Base-by-base conservation (phyloP, 2,329 filamentous ascomycete genomes). In the Colletotrichum abscissum region DNA sequence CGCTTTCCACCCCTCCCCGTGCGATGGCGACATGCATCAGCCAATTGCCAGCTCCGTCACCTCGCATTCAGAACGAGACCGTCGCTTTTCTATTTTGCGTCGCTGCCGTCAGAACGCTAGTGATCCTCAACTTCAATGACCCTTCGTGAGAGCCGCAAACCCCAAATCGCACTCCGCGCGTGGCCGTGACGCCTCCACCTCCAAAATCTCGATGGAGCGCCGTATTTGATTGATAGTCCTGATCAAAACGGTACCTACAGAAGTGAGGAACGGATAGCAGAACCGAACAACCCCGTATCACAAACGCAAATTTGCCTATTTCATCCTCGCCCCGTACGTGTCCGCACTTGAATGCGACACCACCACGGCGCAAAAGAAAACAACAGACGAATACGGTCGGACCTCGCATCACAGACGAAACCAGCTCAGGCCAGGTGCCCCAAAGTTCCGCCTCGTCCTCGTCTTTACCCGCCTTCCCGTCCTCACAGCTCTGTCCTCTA, bases 301-400 rank as follows among this genome's bases (percentile, higher is more conserved):
- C 33, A 65, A 52, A 65, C 22, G 30, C 5, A 28, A 55, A 16
- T 49, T 49, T 9, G 2, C 42, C 30, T 16, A 38, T 38, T 8
- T 12, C 62, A 64, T 49, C n/a, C 6, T 8, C 33, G 7, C 9
- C 57, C 16, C 33, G 33, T n/a, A 24, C 26, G 19, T 49, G 24
- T 33, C 63, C 52, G 54, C 30, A 62, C 22, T 28, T 22, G 42
- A 1, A 42, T 26, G 24, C 33, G 33, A 24, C 30, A 33, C 46
- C 19, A 33, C 56, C 42, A 60, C 24, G 55, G 55, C 69, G 49
- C 62, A 56, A 14, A 55, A 65, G n/a, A 55, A 65, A 28, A 59
- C 26, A 56, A 59, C 60, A 57, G 67, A 70, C 67, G 67, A 70
- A 62, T 70, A 62, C 67, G 70, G 60, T 56, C 67, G 35, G 55